Conservation (phyloP, 1,284 basidiomycete genomes). For the Apiotrichum brassicae region DNA sequence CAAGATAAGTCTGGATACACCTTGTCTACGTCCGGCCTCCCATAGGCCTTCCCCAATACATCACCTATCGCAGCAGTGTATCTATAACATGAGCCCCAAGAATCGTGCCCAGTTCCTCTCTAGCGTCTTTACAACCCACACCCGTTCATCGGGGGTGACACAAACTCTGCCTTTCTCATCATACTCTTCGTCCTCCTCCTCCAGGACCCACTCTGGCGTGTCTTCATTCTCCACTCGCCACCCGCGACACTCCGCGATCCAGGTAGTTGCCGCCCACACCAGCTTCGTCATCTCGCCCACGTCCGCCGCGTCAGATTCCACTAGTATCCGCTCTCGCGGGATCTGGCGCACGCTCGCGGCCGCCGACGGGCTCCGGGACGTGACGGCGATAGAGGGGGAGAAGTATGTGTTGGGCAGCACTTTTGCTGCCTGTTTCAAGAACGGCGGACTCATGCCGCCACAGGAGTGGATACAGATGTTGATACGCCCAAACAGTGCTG, state of each 20-base stretch:
- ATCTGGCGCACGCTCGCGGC: constrained; percentile 38
- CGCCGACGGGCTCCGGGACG: constrained; percentile 37
- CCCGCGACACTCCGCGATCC: constrained; percentile 35
- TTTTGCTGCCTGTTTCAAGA: constrained; percentile 19
- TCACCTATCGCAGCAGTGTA: no score
- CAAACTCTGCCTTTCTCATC: constrained; percentile 12
- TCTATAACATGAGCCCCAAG: constrained; percentile 25
- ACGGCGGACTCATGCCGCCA: constrained; percentile 28
- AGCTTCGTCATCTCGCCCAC: constrained; percentile 25
- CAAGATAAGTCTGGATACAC: no score
- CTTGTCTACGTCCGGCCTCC: no score
- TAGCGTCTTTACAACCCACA: constrained; percentile 34
- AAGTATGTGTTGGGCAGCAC: constrained; percentile 45
- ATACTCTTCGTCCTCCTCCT: constrained; percentile 21
- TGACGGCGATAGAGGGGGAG: constrained; percentile 48
- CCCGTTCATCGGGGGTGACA: constrained; percentile 8
- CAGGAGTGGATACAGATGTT: constrained; percentile 47
- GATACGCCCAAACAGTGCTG: constrained; percentile 27
- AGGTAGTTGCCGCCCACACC: constrained; percentile 40
- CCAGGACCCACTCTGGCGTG: constrained; percentile 18
- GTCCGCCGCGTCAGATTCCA: constrained; percentile 47
- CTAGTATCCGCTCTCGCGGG: constrained; percentile 39
- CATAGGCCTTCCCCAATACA: no score
- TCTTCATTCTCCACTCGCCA: constrained; percentile 40
- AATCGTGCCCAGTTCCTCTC: constrained; percentile 48